Evolutionary conservation across 805 yeast genomes (phyloP).

Genomic region (Kregervanrija delftensis): DNA sequence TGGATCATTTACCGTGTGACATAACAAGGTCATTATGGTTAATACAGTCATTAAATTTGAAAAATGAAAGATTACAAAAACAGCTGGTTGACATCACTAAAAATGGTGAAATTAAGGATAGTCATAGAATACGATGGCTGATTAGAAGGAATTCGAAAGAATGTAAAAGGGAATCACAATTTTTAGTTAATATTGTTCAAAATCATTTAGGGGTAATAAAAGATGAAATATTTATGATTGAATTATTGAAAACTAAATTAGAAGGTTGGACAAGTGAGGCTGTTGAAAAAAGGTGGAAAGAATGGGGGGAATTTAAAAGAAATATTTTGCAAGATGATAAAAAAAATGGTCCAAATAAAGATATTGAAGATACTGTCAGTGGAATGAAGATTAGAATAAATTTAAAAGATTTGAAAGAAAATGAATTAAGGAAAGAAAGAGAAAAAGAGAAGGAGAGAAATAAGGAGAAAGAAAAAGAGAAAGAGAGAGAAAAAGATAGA

Average conservation of each 20-base stretch:
- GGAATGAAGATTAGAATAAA: constrained; percentile 1
- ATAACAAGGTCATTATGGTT: constrained; percentile 31
- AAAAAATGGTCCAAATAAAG: not conserved
- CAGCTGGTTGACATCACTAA: constrained; percentile 4
- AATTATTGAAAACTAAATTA: constrained; percentile 3
- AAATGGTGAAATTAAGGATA: not conserved
- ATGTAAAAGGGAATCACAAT: constrained; percentile 19
- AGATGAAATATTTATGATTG: constrained; percentile 16
- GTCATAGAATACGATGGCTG: constrained; percentile 3
- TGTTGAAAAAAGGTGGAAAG: constrained; percentile 15
- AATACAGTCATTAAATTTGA: constrained; percentile 26
- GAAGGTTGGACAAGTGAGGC: constrained; percentile 13
- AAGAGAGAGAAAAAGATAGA: not conserved
- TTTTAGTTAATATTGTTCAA: constrained; percentile 13
- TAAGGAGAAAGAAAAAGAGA: not conserved
- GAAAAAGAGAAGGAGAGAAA: not conserved
- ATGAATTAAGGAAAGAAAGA: no score
- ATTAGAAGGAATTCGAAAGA: constrained; percentile 20
- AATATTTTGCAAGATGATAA: constrained; percentile 8
- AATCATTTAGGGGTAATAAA: constrained; percentile 18
- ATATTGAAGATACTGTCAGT: no score
- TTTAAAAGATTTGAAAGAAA: constrained; percentile 1
- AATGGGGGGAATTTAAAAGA: constrained; percentile 21
- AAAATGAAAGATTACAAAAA: constrained; percentile 13
- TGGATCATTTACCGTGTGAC: constrained; percentile 35